phyloP scores from a whole-genome alignment of 805 yeast genomes.

The Limtongozyma cylindracea region DNA sequence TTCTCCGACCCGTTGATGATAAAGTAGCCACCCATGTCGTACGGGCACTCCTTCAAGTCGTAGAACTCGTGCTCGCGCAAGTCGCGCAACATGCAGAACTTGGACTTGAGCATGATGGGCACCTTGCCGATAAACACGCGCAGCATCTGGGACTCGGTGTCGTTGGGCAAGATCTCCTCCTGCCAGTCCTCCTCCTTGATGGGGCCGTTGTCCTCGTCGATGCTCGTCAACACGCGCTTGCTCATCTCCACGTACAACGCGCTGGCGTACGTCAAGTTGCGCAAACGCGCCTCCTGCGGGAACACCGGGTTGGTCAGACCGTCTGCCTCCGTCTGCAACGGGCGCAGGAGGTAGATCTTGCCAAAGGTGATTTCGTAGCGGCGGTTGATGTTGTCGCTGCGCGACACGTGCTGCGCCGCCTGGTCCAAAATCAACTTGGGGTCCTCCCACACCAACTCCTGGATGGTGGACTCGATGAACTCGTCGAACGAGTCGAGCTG shows the following conservation, averaged over 20 bases:
- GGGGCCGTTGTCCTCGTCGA: no score
- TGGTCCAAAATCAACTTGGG: constrained; percentile 85
- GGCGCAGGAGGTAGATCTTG: constrained; percentile 85
- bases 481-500: constrained; percentile 97
- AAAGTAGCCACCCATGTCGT: constrained; percentile 99
- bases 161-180: constrained; percentile 15
- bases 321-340: constrained; percentile 97
- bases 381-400: constrained; percentile 70
- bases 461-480: constrained; percentile 88
- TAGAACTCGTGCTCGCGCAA: constrained; percentile 82
- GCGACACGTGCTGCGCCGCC: constrained; percentile 92
- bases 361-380: constrained; percentile 96
- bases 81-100: constrained; percentile 80
- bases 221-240: constrained; percentile 65
- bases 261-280: constrained; percentile 89
- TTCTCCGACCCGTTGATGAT: constrained; percentile 97
- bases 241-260: constrained; percentile 92
- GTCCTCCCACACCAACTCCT: constrained; percentile 92
- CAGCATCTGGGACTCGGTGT: constrained; percentile 31
- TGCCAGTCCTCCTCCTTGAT: constrained; percentile 20
- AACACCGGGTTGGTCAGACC: constrained; percentile 98
- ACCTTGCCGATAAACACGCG: constrained; percentile 89
- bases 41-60: constrained; percentile 94
- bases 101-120: constrained; percentile 93
- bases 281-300: constrained; percentile 93